These are phyloP conservation scores for Rhizopogon sp. DNA, from an alignment of 768 basidiomycete genomes.

Conservation along the genomic window DNA sequence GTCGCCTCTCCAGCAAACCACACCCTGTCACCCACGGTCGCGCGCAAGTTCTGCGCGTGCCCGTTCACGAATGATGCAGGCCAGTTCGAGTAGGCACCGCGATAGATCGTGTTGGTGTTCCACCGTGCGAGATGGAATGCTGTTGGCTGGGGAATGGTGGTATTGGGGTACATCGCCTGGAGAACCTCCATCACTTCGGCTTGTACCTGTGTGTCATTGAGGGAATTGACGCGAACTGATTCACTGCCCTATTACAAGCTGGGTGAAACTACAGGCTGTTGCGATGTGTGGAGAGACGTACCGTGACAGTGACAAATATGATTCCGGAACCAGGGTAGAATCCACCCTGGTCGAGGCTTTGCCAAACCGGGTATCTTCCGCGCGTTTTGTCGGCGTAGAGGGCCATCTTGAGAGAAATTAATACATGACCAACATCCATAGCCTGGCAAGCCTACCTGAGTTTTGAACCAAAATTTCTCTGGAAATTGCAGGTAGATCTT, in stretches of 20 bases:
- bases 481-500: conserved; percentile 66
- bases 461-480: conserved; percentile 54
- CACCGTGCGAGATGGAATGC: conserved; percentile 55
- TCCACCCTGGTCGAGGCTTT: conserved; percentile 50
- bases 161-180: conserved; percentile 51
- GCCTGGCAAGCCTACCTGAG: conserved; percentile 24
- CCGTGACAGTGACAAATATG: conserved; percentile 23
- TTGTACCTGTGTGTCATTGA: conserved; percentile 35
- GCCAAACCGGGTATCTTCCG: conserved; percentile 66
- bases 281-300: conserved; percentile 3
- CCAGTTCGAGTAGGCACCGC: conserved; percentile 62
- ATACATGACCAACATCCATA: too few species aligned
- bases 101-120: conserved; percentile 41
- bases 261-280: background rate
- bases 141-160: conserved; percentile 47
- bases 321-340: conserved; percentile 62
- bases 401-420: conserved; percentile 25
- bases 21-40: conserved; percentile 43
- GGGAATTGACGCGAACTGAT: too few species aligned
- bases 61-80: conserved; percentile 51
- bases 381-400: conserved; percentile 54
- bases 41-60: conserved; percentile 51
- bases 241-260: background rate
- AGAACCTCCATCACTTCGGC: conserved; percentile 53
- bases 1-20: conserved; percentile 66